Evolutionary conservation across 2,329 filamentous ascomycete species (phyloP).

Genomic region (Fusarium domesticum): DNA sequence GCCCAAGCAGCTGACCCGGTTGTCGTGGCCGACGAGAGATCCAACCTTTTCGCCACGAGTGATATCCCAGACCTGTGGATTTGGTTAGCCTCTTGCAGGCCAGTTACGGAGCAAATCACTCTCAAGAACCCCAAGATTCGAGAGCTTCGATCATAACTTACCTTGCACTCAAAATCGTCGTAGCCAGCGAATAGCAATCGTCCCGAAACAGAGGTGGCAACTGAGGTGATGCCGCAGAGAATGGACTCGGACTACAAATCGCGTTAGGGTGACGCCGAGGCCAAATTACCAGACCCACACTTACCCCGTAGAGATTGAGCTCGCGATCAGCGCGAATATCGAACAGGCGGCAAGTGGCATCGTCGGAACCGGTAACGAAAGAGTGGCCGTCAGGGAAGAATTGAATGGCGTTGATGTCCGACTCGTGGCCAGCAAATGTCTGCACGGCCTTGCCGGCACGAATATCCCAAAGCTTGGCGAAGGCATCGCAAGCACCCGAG

Average conservation of each 20-base stretch:
- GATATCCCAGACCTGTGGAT: constrained; percentile 88
- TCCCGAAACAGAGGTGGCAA: constrained; percentile 95
- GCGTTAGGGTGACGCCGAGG: constrained; percentile 15
- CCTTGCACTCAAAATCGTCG: constrained; percentile 99
- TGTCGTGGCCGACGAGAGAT: constrained; percentile 94
- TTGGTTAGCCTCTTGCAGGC: constrained; percentile 9
- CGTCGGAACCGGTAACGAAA: constrained; percentile 95
- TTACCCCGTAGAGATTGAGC: constrained; percentile 65
- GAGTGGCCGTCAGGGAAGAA: constrained; percentile 99
- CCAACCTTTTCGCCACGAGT: constrained; percentile 96
- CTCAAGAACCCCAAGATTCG: background rate
- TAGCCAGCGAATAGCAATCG: constrained; percentile 95
- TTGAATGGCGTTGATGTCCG: constrained; percentile 98
- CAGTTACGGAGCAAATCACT: background rate
- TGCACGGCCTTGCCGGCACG: constrained; percentile 97
- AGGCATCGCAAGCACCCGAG: constrained; percentile 97
- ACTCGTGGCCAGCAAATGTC: constrained; percentile 97
- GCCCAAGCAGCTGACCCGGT: constrained; percentile 96
- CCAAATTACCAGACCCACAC: constrained; percentile 30
- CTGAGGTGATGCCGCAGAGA: constrained; percentile 95
- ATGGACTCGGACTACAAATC: constrained; percentile 82
- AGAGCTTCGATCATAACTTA: constrained; percentile 43
- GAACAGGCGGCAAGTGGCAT: constrained; percentile 94
- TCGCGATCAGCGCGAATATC: constrained; percentile 93
- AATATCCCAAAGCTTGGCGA: constrained; percentile 98